Conservation (phyloP, 2,329 filamentous ascomycete genomes). For the Aspergillus brunneoviolaceus region DNA sequence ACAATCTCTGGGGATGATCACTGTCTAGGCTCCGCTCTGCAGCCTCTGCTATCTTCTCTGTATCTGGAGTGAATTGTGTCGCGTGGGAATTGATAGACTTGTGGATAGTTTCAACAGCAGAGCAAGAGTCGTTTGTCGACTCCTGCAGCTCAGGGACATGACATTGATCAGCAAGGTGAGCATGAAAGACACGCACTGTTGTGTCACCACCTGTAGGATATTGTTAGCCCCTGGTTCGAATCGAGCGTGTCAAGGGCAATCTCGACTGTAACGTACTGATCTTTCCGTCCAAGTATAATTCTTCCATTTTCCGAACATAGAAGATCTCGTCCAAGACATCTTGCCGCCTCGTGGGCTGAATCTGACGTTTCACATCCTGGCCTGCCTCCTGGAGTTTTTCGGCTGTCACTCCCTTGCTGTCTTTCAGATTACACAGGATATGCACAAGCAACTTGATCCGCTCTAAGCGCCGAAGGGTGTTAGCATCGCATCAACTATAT, state of each 20-base stretch:
- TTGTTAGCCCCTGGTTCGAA: conserved; percentile 2
- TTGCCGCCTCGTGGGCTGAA: conserved; percentile 35
- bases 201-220: conserved; percentile 26
- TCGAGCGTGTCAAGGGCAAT: not conserved
- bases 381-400: conserved; percentile 41
- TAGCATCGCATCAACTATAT: not conserved
- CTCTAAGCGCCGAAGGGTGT: conserved; percentile 25
- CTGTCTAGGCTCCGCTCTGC: conserved; percentile 4
- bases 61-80: not conserved
- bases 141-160: conserved; percentile 19
- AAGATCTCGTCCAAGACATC: conserved; percentile 44
- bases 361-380: conserved; percentile 40
- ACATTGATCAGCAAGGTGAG: conserved; percentile 25
- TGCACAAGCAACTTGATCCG: conserved; percentile 42
- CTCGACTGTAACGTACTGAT: conserved; percentile 30
- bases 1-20: not conserved
- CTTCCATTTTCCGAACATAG: conserved; percentile 40
- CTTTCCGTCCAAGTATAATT: conserved; percentile 37
- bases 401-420: conserved; percentile 38
- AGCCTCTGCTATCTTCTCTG: not conserved
- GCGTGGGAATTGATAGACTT: not conserved
- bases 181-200: conserved; percentile 31
- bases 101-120: not conserved
- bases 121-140: not conserved
- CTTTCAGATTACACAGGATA: conserved; percentile 39